phyloP scores from a whole-genome alignment of 192 early-diverging fungal genomes.

The Mortierella hygrophila region DNA sequence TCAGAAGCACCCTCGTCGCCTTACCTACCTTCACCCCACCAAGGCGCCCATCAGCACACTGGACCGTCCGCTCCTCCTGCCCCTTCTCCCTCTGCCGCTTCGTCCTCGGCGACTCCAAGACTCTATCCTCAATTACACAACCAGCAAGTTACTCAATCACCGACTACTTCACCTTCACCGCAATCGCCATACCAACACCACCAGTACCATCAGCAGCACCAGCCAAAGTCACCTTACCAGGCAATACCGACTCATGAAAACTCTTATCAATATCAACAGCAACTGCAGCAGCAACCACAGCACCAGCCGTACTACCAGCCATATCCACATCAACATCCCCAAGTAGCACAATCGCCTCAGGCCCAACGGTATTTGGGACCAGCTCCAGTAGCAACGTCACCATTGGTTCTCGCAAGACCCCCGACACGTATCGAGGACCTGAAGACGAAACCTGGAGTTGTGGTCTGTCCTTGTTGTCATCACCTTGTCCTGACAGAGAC shows the following conservation, averaged over 20 bases:
- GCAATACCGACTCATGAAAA: background rate
- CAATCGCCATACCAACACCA: background rate
- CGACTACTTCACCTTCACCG: background rate
- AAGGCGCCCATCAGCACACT: background rate
- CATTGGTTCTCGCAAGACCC: background rate
- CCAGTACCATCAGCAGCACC: background rate
- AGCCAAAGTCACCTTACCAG: background rate
- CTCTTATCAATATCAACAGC: background rate
- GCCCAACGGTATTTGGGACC: background rate
- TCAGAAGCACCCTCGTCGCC: slow-evolving; percentile 6
- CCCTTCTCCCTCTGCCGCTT: background rate
- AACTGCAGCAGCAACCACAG: background rate
- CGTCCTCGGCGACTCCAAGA: background rate
- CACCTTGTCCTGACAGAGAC: slow-evolving; percentile 20
- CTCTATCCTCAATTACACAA: background rate
- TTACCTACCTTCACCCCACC: background rate
- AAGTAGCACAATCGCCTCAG: background rate
- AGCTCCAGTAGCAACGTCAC: background rate
- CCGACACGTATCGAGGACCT: slow-evolving; percentile 14
- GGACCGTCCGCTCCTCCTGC: background rate
- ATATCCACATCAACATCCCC: background rate
- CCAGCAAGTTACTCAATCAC: background rate
- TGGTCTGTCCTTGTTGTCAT: slow-evolving; percentile 14
- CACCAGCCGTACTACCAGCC: background rate
- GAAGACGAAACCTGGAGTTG: background rate